Evolutionary conservation across 495 filamentous ascomycete genomes (phyloP), one percentile per base, ranked within the genome.

Genomic region (Aspergillus cavernicola): DNA sequence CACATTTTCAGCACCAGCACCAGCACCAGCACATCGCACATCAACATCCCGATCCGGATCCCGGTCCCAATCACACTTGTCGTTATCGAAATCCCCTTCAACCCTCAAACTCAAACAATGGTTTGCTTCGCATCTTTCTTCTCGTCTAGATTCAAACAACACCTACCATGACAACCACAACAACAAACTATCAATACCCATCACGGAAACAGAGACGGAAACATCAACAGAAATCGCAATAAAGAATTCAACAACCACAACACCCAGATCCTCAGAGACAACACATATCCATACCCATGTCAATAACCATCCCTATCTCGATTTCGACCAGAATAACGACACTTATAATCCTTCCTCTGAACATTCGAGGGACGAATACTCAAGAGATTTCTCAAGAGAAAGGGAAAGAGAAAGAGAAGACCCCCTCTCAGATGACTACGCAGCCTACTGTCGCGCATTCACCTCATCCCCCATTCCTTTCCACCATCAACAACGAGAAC

Each of bases 381-480:
- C 31, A 33, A 11, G 3, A 4, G 12, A 33, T 29, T 18, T 15
- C 37, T 12, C 4, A 40, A n/a, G 19, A 26, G 9, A 20, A 42
- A n/a, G 39, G 24, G 32, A 8, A 33, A 33, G 32, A 33, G 12
- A 8, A 3, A 10, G 39, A 43, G 13, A 52, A n/a, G 49, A 46
- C 7, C 52, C 49, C 18, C 45, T 67, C 8, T 47, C 47, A 1
- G 52, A 56, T 9, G 58, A 52, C 15, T 68, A 68, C 39, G 55
- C 61, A 6, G 56, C 54, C 6, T 68, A 60, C 26, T 68, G 65
- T 33, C 56, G 62, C 5, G 50, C 33, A 13, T 53, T 53, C 19
- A 37, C 50, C n/a, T 50, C 15, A 53, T 62, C 23, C 56, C 51
- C 8, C 12, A 20, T 26, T 0, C 47, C 47, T 0, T 23, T 24